Conservation (phyloP, 805 yeast species). For the Candida verbasci region DNA sequence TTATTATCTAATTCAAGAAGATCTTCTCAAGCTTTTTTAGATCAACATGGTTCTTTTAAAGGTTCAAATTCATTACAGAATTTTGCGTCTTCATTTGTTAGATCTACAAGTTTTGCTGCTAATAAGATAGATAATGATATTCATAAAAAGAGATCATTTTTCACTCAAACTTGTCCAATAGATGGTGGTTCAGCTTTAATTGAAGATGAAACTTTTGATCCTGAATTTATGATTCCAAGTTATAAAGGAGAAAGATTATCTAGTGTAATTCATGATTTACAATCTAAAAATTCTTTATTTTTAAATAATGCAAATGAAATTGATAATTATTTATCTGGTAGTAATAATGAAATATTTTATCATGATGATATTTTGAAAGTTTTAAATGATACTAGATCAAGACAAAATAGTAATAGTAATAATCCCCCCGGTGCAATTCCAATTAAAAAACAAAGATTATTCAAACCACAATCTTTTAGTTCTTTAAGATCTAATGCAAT, state of each 20-base stretch:
- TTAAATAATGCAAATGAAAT: constrained; percentile 11
- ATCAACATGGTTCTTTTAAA: constrained; percentile 48
- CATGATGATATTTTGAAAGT: constrained; percentile 33
- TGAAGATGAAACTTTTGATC: constrained; percentile 66
- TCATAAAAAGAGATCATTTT: constrained; percentile 59
- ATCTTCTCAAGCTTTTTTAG: constrained; percentile 17
- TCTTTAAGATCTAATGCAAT: constrained; percentile 36
- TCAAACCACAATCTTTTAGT: constrained; percentile 40
- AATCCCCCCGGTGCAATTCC: constrained; percentile 15
- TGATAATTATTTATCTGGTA: constrained; percentile 6
- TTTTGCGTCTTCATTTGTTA: constrained; percentile 72
- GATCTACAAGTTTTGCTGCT: constrained; percentile 70
- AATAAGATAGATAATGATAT: constrained; percentile 47
- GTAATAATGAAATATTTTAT: constrained; percentile 32
- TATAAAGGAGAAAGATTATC: constrained; percentile 61
- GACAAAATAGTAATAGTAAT: constrained; percentile 22
- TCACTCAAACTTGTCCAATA: constrained; percentile 31
- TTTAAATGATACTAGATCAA: constrained; percentile 20
- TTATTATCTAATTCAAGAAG: constrained; percentile 11
- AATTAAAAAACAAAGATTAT: constrained; percentile 22
- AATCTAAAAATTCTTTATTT: constrained; percentile 14
- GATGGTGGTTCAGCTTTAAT: constrained; percentile 18
- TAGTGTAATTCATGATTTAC: constrained; percentile 43
- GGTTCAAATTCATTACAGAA: constrained; percentile 69
- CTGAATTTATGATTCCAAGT: constrained; percentile 63